These are phyloP conservation scores for Brassica balearica DNA, from an alignment of 441 rosid genomes.

Conservation along the genomic window DNA sequence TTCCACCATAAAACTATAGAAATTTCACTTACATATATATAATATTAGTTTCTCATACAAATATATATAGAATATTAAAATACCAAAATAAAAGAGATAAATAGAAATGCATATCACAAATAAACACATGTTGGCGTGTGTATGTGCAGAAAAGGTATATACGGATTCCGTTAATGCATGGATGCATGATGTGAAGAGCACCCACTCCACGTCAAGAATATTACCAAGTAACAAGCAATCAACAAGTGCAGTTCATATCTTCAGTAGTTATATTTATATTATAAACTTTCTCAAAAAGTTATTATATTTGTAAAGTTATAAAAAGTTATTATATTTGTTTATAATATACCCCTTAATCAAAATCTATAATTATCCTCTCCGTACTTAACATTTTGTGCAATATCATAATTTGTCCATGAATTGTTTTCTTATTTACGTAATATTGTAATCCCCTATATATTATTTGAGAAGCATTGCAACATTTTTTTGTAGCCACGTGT, in stretches of 20 bases:
- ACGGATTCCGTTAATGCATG: conserved; percentile 23
- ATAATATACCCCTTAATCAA: neutral
- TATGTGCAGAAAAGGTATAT: conserved; percentile 26
- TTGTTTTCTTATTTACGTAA: neutral
- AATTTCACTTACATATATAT: neutral
- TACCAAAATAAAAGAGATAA: neutral
- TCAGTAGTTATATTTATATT: conserved; percentile 7
- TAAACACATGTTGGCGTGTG: conserved; percentile 31
- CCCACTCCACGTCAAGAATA: conserved; percentile 41
- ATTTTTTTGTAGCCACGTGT: too few relatives aligned
- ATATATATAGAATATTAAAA: too few relatives aligned
- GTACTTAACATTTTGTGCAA: neutral
- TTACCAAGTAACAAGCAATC: conserved; percentile 38
- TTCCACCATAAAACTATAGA: neutral
- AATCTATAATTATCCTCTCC: neutral
- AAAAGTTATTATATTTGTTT: neutral
- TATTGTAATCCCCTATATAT: too few relatives aligned
- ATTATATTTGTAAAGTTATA: neutral
- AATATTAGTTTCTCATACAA: neutral
- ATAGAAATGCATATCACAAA: neutral
- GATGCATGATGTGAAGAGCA: neutral
- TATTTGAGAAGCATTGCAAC: too few relatives aligned
- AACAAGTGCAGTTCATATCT: conserved; percentile 38
- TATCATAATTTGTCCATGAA: neutral
- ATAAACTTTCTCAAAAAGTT: neutral